Evolutionary conservation across 2,329 filamentous ascomycete genomes (phyloP).

Genomic region (Tricladium varicosporioides): DNA sequence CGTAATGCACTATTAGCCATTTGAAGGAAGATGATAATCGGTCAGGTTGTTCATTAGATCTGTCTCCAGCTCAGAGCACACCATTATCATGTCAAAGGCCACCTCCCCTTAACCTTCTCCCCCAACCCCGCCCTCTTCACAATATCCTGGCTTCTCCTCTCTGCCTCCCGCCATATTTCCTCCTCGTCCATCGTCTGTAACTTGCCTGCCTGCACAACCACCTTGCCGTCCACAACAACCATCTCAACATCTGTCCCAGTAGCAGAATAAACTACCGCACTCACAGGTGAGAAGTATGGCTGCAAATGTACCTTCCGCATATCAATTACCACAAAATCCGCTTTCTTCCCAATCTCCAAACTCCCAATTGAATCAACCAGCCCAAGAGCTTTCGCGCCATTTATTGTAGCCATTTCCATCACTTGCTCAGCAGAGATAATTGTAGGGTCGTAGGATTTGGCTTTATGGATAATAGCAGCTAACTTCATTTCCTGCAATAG

Average conservation of each 20-base stretch:
- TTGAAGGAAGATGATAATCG: no score
- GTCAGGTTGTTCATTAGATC: no score
- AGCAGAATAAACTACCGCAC: conserved; percentile 29
- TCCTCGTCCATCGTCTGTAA: conserved; percentile 27
- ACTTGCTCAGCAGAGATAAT: conserved; percentile 44
- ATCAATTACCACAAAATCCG: conserved; percentile 57
- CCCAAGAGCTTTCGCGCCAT: conserved; percentile 47
- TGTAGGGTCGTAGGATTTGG: conserved; percentile 41
- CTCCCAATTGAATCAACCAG: conserved; percentile 52
- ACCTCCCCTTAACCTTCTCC: conserved; percentile 18
- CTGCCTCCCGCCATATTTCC: conserved; percentile 19
- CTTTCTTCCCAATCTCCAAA: conserved; percentile 50
- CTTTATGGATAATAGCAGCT: conserved; percentile 48
- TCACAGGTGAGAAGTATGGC: conserved; percentile 38
- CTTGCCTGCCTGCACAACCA: conserved; percentile 25
- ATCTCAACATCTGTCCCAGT: conserved; percentile 26
- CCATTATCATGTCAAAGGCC: conserved; percentile 2
- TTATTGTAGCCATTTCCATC: conserved; percentile 51
- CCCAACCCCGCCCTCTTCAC: conserved; percentile 20
- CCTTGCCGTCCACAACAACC: conserved; percentile 30
- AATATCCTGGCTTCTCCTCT: conserved; percentile 19
- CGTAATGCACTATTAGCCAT: no score
- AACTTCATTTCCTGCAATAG: conserved; percentile 54
- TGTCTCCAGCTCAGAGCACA: no score
- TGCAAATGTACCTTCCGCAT: conserved; percentile 8